Evolutionary conservation across 2,329 filamentous ascomycete genomes (phyloP), one percentile per base, ranked within the genome.

Genomic region (Thermochaetoides dissita): DNA sequence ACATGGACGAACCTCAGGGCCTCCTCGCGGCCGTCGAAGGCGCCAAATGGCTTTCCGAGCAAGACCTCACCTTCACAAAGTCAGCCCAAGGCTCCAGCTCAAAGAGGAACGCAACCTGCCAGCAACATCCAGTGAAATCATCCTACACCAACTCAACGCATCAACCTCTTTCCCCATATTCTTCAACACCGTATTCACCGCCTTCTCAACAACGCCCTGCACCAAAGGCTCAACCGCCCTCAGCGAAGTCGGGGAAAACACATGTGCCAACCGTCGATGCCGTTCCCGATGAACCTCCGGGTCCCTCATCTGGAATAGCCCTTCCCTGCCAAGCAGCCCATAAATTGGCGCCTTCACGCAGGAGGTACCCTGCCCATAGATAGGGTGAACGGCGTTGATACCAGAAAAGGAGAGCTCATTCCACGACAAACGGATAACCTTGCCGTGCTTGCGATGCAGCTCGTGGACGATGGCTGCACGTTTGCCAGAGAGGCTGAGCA

Each of bases 301-400:
- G 31, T 45, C 44, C 31, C 39, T 35, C 48, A 49, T 50, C 40
- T 48, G 46, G 40, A 50, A 50, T 37, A 42, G 31, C 10, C 34
- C 34, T 10, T 7, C 10, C 10, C 34, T 10, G 6, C 34, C 34
- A 11, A 35, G 10, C 7, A 12, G 7, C 10, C 12, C 34, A 12
- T 49, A 11, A 44, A 48, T 1, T 24, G 17, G 17, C 17, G 17
- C 17, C 17, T 24, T 24, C 17, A 24, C 17, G 17, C 17, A 24
- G 17, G 17, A 3, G 5, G 17, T 24, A 24, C 17, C 17, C 17
- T 24, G 17, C 17, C 17, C 17, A 24, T 24, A 24, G 17, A 24
- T 24, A 5, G 17, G 17, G 17, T 5, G 17, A 24, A 24, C 17
- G 17, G 17, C 17, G 5, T 24, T 24, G 17, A 24, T 24, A 24